A percentile compares a stretch with the other conserved stretches of the same genome.
Evolutionary conservation across 139 green algal genomes (phyloP).

Genomic region (Nannochloris sp.): DNA sequence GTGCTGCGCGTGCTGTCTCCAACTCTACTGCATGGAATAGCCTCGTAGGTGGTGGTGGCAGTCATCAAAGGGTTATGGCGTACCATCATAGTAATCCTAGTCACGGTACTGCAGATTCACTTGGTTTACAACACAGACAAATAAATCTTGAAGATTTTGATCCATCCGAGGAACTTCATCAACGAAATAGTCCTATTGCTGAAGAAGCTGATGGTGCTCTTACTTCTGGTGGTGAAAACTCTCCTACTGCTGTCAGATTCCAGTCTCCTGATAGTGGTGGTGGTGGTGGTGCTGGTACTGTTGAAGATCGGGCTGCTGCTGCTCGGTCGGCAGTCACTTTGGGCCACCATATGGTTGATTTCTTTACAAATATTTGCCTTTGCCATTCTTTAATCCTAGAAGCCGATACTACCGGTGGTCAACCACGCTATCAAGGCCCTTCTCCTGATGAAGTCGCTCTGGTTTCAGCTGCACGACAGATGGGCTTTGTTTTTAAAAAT

Average conservation of each 20-base stretch:
- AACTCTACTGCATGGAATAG: constrained; percentile 15
- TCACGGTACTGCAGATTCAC: not conserved
- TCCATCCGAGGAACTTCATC: too few species aligned
- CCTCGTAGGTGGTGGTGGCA: constrained; percentile 33
- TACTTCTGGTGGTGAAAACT: not conserved
- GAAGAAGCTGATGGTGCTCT: not conserved
- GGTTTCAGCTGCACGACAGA: constrained; percentile 80
- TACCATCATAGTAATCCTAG: constrained; percentile 22
- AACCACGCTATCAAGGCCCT: constrained; percentile 51
- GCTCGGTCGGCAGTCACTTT: constrained; percentile 3
- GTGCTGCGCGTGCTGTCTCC: constrained; percentile 19
- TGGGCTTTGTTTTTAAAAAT: constrained; percentile 78
- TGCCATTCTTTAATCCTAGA: constrained; percentile 64
- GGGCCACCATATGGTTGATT: constrained; percentile 48
- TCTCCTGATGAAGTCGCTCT: constrained; percentile 95
- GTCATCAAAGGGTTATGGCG: constrained; percentile 16
- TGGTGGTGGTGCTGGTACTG: not conserved
- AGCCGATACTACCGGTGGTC: constrained; percentile 2
- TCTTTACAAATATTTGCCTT: constrained; percentile 57
- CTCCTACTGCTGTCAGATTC: not conserved
- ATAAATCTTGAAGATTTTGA: not conserved
- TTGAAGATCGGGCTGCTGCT: not conserved
- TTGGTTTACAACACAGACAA: not conserved
- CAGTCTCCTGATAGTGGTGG: not conserved
- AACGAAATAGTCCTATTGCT: too few species aligned